Base-by-base conservation (phyloP, 2,329 filamentous ascomycete species). In the Cyphellophora europaea region DNA sequence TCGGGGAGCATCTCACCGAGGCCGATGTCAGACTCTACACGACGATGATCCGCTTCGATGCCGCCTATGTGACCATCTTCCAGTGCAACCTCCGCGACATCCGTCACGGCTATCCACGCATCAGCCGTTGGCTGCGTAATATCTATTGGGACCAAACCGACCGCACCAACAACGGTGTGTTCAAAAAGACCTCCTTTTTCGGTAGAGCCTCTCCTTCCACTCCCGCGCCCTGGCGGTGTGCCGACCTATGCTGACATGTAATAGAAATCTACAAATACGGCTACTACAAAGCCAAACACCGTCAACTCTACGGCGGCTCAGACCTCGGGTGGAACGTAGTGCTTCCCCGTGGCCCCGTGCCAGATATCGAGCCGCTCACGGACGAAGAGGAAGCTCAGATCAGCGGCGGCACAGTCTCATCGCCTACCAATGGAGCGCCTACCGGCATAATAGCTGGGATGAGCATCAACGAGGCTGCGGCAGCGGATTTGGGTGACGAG, bases 21-120 rank as follows among this genome's bases (percentile, higher is more conserved):
- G 82, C 78, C 1, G 85, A 91, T 52, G 69, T 91, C 32, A 60
- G 84, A 27, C 62, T 91, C 53, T 80, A 72, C 48, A 73, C 78
- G 13, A 82, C 79, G 1, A 64, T 82, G 23, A 67, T 79, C 34
- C 71, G 78, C 2, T 82, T 82, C 44, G 79, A 84, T 45, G 62
- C 71, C 27, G 79, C 81, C 44, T 89, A 89, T 56, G 79, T 89
- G 44, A 79, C 83, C 55, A 79, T 88, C 60, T 89, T 89, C 68
- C 82, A 82, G 61, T 80, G 75, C 47, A 81, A 80, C 41, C 49
- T 79, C 12, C 74, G 69, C 48, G 75, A 71, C 49, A 74, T 82
- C 38, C 61, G 75, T 3, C 65, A 77, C 44, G 73, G 79, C 47
- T 80, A 76, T 43, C 65, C 64, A 23, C 49, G 52, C 2, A 52